Conservation (phyloP, 768 basidiomycete species). For the Collybia sp. region DNA sequence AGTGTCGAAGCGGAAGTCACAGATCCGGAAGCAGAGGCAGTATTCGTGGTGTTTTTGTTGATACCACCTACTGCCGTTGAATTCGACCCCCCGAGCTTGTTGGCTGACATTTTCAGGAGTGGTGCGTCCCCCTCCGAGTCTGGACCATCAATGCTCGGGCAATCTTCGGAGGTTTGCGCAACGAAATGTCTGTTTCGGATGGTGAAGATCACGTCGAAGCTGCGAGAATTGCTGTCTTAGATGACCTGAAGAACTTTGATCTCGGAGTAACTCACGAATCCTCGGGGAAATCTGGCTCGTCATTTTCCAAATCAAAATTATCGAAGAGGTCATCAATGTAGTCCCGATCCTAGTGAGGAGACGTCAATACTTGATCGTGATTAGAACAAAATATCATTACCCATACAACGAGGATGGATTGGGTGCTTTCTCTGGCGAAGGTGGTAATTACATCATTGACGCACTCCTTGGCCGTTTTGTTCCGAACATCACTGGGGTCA, state of each 20-base stretch:
- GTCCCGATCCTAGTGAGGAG: constrained; percentile 7
- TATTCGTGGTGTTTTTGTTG: too few species aligned
- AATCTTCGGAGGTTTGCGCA: constrained; percentile 15
- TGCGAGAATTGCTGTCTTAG: background rate
- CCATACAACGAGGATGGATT: constrained; percentile 18
- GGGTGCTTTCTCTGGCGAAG: constrained; percentile 16
- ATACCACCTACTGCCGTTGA: too few species aligned
- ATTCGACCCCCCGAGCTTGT: too few species aligned
- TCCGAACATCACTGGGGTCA: constrained; percentile 11
- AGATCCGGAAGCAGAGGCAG: too few species aligned
- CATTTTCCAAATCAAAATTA: constrained; percentile 14
- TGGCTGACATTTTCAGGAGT: too few species aligned
- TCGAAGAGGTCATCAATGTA: constrained; percentile 15
- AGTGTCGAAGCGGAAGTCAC: too few species aligned
- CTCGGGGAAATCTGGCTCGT: constrained; percentile 2
- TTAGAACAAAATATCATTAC: constrained; percentile 4
- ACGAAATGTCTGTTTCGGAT: constrained; percentile 14
- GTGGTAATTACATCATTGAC: constrained; percentile 13
- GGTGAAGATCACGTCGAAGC: constrained; percentile 8
- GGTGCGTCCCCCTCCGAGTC: constrained; percentile 6
- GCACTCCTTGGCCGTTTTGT: constrained; percentile 18
- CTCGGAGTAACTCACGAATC: background rate
- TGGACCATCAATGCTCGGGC: constrained; percentile 18
- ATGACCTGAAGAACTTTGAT: background rate
- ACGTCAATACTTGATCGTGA: background rate